A percentile compares a stretch with the other conserved stretches of the same genome.
These are phyloP conservation scores for Lipomyces kockii DNA, from an alignment of 805 yeast species.

Conservation along the genomic window DNA sequence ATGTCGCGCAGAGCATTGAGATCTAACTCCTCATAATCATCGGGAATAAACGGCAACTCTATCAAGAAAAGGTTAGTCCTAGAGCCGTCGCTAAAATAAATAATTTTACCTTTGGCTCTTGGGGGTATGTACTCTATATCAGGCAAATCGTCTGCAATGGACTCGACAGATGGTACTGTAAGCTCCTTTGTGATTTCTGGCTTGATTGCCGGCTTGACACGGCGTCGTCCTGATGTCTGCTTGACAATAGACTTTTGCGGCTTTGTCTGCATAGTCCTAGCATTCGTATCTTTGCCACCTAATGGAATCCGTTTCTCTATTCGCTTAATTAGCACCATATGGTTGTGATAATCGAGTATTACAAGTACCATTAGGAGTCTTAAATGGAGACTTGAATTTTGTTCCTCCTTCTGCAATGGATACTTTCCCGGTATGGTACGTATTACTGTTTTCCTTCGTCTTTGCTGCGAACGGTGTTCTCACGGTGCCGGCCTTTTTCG, in stretches of 20 bases:
- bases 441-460: conserved; percentile 22
- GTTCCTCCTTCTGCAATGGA: conserved; percentile 4
- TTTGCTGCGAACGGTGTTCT: conserved; percentile 29
- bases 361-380: conserved; percentile 31
- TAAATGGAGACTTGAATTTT: conserved; percentile 18
- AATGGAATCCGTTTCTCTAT: conserved; percentile 34
- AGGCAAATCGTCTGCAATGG: conserved; percentile 16
- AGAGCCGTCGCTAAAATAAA: not conserved
- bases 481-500: conserved; percentile 10
- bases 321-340: not conserved
- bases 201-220: not conserved
- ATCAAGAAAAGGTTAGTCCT: not conserved
- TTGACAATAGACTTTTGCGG: not conserved
- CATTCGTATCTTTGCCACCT: conserved; percentile 39
- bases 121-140: conserved; percentile 38
- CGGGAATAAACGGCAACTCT: conserved; percentile 32
- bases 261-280: conserved; percentile 5
- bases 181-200: not conserved
- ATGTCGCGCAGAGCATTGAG: conserved; percentile 10
- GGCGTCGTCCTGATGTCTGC: conserved; percentile 9
- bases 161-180: conserved; percentile 2
- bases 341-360: not conserved
- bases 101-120: conserved; percentile 16
- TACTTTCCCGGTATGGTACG: conserved; percentile 12
- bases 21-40: conserved; percentile 32